A percentile compares a stretch with the other conserved stretches of the same genome.
phyloP scores from a whole-genome alignment of 345 rosid species.

The Carallia brachiata region DNA sequence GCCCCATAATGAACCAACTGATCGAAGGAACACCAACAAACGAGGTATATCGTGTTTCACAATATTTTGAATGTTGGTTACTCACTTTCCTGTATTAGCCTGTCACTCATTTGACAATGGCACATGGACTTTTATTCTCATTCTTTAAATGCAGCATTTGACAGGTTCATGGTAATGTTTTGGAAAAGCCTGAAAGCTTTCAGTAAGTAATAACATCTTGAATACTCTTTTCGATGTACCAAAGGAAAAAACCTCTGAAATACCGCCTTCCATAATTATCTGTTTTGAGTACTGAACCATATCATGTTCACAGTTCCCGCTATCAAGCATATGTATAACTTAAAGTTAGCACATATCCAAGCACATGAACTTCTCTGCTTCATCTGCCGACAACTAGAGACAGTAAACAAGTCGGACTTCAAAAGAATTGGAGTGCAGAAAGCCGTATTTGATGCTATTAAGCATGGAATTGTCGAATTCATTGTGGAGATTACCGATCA shows the following conservation, averaged over 20 bases:
- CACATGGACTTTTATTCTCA: not conserved
- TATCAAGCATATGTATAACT: constrained; percentile 39
- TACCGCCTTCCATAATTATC: not conserved
- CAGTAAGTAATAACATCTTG: constrained; percentile 15
- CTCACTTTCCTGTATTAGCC: not conserved
- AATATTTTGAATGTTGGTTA: not conserved
- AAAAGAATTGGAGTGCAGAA: constrained; percentile 32
- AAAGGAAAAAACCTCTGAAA: not conserved
- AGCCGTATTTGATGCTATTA: constrained; percentile 53
- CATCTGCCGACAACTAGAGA: constrained; percentile 51
- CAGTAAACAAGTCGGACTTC: constrained; percentile 25
- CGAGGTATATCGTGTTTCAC: constrained; percentile 11
- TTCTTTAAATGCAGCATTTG: constrained; percentile 8
- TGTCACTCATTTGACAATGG: no score
- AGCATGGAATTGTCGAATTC: constrained; percentile 61
- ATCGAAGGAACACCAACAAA: constrained; percentile 4
- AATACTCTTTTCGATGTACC: no score
- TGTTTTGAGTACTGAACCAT: constrained; percentile 2
- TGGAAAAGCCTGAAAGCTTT: constrained; percentile 15
- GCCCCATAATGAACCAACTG: constrained; percentile 2
- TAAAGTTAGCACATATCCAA: constrained; percentile 50
- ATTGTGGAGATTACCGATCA: constrained; percentile 48
- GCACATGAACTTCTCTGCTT: constrained; percentile 45
- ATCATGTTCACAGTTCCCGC: constrained; percentile 41
- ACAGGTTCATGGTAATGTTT: constrained; percentile 8